These are phyloP conservation scores for Ceratocystis destructans DNA, from an alignment of 2,329 filamentous ascomycete genomes.

Conservation along the genomic window DNA sequence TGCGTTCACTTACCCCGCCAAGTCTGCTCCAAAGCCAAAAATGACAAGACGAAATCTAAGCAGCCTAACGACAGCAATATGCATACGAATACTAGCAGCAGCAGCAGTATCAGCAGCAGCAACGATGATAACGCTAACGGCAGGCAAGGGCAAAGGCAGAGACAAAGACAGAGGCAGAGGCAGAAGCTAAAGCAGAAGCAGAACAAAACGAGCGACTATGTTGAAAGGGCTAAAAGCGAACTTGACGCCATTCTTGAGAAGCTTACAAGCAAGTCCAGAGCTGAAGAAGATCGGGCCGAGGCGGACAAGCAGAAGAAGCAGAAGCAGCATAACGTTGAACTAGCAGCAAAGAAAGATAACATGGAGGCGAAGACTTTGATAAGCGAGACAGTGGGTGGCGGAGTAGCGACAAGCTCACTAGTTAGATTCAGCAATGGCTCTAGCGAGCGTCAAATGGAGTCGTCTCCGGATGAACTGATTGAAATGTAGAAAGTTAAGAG, in stretches of 20 bases:
- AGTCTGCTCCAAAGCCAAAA: too few relatives aligned
- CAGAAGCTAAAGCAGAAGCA: not conserved
- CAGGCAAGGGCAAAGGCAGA: not conserved
- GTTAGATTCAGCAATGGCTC: not conserved
- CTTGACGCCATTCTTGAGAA: not conserved
- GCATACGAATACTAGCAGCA: too few relatives aligned
- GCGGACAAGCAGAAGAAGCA: not conserved
- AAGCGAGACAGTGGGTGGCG: not conserved
- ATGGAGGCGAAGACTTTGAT: too few relatives aligned
- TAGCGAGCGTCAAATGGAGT: not conserved
- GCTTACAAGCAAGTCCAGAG: not conserved
- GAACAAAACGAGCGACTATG: not conserved
- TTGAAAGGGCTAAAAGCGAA: not conserved
- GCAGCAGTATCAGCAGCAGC: not conserved
- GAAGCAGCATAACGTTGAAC: not conserved
- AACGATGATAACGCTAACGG: not conserved
- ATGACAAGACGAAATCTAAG: too few relatives aligned
- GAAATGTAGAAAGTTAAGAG: not conserved
- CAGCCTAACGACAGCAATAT: too few relatives aligned
- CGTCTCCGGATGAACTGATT: not conserved
- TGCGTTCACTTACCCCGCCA: not conserved
- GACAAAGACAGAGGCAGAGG: not conserved
- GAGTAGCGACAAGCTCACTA: not conserved
- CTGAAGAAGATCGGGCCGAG: not conserved
- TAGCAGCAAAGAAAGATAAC: too few relatives aligned